These are phyloP conservation scores for Zopfochytrium polystomum DNA, from an alignment of 371 early-diverging fungal genomes.

Conservation along the genomic window DNA sequence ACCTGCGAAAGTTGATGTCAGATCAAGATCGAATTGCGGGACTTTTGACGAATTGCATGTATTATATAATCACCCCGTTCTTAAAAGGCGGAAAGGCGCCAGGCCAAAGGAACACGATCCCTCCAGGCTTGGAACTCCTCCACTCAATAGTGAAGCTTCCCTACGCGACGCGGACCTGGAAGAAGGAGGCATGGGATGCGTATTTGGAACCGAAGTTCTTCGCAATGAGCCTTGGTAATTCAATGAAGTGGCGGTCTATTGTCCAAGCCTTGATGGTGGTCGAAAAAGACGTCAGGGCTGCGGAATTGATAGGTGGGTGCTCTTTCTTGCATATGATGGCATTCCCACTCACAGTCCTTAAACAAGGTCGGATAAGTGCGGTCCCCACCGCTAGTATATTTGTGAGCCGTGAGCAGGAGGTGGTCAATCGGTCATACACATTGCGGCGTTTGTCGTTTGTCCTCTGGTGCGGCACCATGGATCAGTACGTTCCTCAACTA, in stretches of 20 bases:
- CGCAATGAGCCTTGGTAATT: slow-evolving; percentile 52
- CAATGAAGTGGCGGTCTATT: slow-evolving; percentile 65
- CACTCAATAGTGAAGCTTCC: slow-evolving; percentile 53
- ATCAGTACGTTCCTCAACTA: slow-evolving; percentile 77
- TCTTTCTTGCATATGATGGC: background rate
- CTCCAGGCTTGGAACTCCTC: slow-evolving; percentile 49
- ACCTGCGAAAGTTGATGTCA: slow-evolving; percentile 58
- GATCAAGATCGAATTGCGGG: slow-evolving; percentile 72
- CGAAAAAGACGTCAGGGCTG: slow-evolving; percentile 68
- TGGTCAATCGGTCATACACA: slow-evolving; percentile 61
- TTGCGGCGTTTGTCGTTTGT: slow-evolving; percentile 76
- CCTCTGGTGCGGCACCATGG: slow-evolving; percentile 67
- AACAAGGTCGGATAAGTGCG: slow-evolving; percentile 44
- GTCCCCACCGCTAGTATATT: slow-evolving; percentile 72
- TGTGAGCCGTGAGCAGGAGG: slow-evolving; percentile 79
- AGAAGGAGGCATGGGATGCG: slow-evolving; percentile 78
- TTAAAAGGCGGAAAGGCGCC: slow-evolving; percentile 44
- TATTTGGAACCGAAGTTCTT: slow-evolving; percentile 74
- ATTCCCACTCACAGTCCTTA: background rate
- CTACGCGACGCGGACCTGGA: slow-evolving; percentile 66
- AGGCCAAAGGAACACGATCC: too few relatives aligned
- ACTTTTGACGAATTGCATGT: slow-evolving; percentile 66
- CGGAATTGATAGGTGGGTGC: slow-evolving; percentile 61
- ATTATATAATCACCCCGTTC: slow-evolving; percentile 73
- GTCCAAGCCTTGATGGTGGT: slow-evolving; percentile 61